Conservation (phyloP, 2,329 filamentous ascomycete genomes). For the Neobulgaria alba region DNA sequence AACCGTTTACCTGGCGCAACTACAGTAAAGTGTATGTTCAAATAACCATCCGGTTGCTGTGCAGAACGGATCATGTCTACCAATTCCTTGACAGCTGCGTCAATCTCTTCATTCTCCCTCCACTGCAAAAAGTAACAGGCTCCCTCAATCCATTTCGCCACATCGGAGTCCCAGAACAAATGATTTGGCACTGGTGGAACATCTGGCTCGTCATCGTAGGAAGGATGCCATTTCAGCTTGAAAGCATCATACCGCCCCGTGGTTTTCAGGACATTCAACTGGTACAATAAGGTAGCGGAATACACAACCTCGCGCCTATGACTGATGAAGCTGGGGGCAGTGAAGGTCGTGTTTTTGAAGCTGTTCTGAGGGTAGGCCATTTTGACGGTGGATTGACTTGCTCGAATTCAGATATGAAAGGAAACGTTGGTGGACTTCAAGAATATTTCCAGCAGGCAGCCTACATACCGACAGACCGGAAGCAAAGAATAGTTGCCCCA, state of each 20-base stretch:
- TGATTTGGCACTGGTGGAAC: conserved; percentile 49
- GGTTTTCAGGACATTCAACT: conserved; percentile 42
- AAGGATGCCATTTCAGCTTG: conserved; percentile 46
- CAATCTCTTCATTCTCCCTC: conserved; percentile 37
- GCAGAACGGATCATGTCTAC: conserved; percentile 48
- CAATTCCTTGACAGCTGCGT: conserved; percentile 44
- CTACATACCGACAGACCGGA: no score
- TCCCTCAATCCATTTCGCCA: conserved; percentile 55
- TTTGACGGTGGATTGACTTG: no score
- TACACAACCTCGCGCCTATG: conserved; percentile 34
- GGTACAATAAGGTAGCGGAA: conserved; percentile 39
- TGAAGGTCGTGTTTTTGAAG: conserved; percentile 30
- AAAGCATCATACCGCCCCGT: conserved; percentile 52
- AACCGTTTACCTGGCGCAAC: conserved; percentile 47
- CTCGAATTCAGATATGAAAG: no score
- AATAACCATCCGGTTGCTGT: conserved; percentile 51
- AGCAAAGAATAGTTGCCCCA: no score
- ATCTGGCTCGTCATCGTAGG: conserved; percentile 41
- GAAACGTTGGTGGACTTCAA: no score
- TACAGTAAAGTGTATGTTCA: conserved; percentile 55
- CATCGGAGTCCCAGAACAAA: conserved; percentile 50
- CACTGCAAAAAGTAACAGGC: conserved; percentile 46
- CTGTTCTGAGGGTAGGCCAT: conserved; percentile 37
- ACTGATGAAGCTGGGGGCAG: conserved; percentile 28
- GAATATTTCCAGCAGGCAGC: no score